These are phyloP conservation scores for Suillus bovinus DNA, from an alignment of 768 basidiomycete genomes.

Conservation along the genomic window DNA sequence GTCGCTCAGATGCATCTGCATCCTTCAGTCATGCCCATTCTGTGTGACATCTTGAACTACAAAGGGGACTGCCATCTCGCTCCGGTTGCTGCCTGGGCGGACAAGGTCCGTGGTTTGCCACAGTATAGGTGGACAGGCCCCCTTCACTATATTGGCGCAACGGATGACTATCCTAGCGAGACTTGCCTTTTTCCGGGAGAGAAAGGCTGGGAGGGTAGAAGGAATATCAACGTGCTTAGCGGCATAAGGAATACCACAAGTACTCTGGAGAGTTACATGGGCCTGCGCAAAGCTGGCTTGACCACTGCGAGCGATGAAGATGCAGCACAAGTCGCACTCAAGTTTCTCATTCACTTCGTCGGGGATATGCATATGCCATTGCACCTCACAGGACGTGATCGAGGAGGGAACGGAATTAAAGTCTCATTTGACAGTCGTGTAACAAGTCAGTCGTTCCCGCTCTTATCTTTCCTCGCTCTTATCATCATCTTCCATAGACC, in stretches of 20 bases:
- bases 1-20: conserved; percentile 92
- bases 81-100: conserved; percentile 87
- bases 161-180: conserved; percentile 75
- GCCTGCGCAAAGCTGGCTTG: conserved; percentile 12
- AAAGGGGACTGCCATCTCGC: conserved; percentile 71
- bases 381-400: conserved; percentile 84
- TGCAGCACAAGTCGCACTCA: conserved; percentile 75
- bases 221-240: conserved; percentile 67
- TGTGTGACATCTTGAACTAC: conserved; percentile 72
- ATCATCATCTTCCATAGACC: conserved; percentile 41
- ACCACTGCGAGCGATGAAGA: conserved; percentile 20
- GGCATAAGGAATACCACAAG: conserved; percentile 76
- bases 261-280: conserved; percentile 54
- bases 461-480: background rate
- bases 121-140: conserved; percentile 72
- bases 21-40: conserved; percentile 60
- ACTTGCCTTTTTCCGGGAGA: conserved; percentile 77
- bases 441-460: conserved; percentile 55
- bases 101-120: conserved; percentile 51
- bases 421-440: conserved; percentile 71
- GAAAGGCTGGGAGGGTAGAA: conserved; percentile 67
- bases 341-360: conserved; percentile 91
- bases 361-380: conserved; percentile 95
- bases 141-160: conserved; percentile 74
- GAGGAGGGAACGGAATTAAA: conserved; percentile 83